These are phyloP conservation scores for Lolium rigidum DNA, from an alignment of 176 grass and related monocot genomes.

Conservation along the genomic window DNA sequence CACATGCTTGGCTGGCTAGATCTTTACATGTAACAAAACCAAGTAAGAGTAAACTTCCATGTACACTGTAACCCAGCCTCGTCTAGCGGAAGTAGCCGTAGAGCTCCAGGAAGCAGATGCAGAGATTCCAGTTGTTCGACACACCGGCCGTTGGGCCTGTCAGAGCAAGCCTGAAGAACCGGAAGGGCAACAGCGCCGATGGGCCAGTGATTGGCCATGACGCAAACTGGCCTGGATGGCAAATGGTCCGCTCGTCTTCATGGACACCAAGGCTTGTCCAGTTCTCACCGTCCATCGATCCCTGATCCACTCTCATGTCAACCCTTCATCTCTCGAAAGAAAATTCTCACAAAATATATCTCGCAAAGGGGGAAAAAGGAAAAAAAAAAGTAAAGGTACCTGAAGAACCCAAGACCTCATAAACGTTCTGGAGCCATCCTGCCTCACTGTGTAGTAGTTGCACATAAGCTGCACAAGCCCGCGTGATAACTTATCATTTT, in stretches of 20 bases:
- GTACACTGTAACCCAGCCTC: background rate
- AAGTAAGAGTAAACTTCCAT: background rate
- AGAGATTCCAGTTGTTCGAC: conserved; percentile 66
- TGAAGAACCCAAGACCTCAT: conserved; percentile 91
- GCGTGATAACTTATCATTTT: background rate
- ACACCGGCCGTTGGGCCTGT: conserved; percentile 45
- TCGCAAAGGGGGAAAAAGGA: background rate
- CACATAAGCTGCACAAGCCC: conserved; percentile 74
- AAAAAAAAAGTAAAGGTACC: conserved; percentile 39
- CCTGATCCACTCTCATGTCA: conserved; percentile 36
- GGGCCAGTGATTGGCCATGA: conserved; percentile 77
- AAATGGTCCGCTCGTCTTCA: conserved; percentile 72
- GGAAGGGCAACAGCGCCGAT: conserved; percentile 75
- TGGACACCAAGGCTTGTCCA: conserved; percentile 79
- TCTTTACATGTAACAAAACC: conserved; percentile 9
- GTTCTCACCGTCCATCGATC: conserved; percentile 75
- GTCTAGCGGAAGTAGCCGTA: conserved; percentile 85
- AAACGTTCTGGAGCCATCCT: conserved; percentile 80
- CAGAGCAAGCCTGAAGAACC: conserved; percentile 77
- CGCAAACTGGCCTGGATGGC: conserved; percentile 75
- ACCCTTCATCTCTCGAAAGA: background rate
- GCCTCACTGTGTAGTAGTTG: conserved; percentile 93
- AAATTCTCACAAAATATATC: background rate
- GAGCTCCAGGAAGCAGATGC: conserved; percentile 92
- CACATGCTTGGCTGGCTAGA: background rate